phyloP scores from a whole-genome alignment of 805 yeast genomes.

The Schwanniomyces sp. region DNA sequence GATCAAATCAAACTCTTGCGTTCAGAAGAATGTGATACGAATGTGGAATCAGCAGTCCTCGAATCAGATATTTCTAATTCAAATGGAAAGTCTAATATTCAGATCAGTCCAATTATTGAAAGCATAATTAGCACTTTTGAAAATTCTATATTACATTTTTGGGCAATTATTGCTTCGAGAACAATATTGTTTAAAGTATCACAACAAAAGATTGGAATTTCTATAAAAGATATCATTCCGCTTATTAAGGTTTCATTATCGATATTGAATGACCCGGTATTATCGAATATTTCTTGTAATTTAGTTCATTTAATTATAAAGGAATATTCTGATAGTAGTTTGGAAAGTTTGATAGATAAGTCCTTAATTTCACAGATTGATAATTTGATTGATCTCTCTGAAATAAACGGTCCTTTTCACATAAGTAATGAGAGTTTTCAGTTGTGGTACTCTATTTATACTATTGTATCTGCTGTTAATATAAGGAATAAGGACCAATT shows the following conservation, averaged over 20 bases:
- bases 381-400: slow-evolving; percentile 52
- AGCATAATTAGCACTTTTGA: slow-evolving; percentile 20
- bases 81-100: slow-evolving; percentile 3
- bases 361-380: slow-evolving; percentile 47
- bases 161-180: slow-evolving; percentile 22
- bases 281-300: slow-evolving; percentile 29
- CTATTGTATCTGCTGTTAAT: slow-evolving; percentile 32
- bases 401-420: slow-evolving; percentile 58
- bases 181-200: neutral
- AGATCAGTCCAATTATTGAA: slow-evolving; percentile 12
- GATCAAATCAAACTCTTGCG: too few relatives aligned
- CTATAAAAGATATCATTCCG: slow-evolving; percentile 9
- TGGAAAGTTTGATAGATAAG: slow-evolving; percentile 29
- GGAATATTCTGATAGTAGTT: slow-evolving; percentile 6
- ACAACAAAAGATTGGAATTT: neutral
- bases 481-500: slow-evolving; percentile 25
- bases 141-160: slow-evolving; percentile 16
- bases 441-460: slow-evolving; percentile 53
- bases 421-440: slow-evolving; percentile 46
- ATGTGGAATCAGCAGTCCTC: too few relatives aligned
- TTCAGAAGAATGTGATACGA: too few relatives aligned
- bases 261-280: slow-evolving; percentile 27
- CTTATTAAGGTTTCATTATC: slow-evolving; percentile 36
- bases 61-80: neutral
- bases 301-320: slow-evolving; percentile 19